Evolutionary conservation across 306 rosid species (phyloP), one percentile per base, ranked within the genome.

Genomic region (Medicago ruthenica): DNA sequence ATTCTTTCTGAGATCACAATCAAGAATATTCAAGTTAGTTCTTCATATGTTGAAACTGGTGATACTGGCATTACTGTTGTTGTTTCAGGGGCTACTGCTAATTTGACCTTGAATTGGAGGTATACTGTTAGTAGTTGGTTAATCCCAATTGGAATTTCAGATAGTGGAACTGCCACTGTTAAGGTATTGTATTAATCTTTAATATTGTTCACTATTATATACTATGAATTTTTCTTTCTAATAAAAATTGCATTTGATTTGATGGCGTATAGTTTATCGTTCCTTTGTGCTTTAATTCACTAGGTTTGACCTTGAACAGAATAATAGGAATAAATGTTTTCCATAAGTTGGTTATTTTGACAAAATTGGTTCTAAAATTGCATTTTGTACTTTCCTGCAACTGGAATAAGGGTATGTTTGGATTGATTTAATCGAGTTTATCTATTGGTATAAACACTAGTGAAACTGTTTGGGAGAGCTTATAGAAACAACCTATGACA

Each of bases 61-160:
- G 93, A 85, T 15, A 54, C 79, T n/a, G 96, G 96, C 15, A 70
- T 92, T 62, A 80, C 39, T 82, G 70, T 92, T 16, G 67, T 84
- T 27, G 93, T 83, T 86, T 82, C 95, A 11, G 93, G 91, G 39
- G 97, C 93, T 82, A 90, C 96, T 31, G 98, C 96, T 8, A 64
- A 92, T 73, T 73, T 90, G 85, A 88, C 55, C 75, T 76, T 92
- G 90, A 73, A 72, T 9, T 94, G 98, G 98, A 58, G 44, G 47
- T 94, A 91, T 68, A 63, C 86, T 61, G 83, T 71, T 44, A 78
- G 83, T 22, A 77, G 87, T 79, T 87, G 90, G 91, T 78, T 92
- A 51, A 45, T 84, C 22, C 90, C 90, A 27, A 59, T 87, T 78
- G 87, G 86, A 41, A 83, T 92, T 71, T 82, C 96, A 5, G 98